phyloP scores from a whole-genome alignment of 352 stramenopile species.

The Aphanomyces invadans region DNA sequence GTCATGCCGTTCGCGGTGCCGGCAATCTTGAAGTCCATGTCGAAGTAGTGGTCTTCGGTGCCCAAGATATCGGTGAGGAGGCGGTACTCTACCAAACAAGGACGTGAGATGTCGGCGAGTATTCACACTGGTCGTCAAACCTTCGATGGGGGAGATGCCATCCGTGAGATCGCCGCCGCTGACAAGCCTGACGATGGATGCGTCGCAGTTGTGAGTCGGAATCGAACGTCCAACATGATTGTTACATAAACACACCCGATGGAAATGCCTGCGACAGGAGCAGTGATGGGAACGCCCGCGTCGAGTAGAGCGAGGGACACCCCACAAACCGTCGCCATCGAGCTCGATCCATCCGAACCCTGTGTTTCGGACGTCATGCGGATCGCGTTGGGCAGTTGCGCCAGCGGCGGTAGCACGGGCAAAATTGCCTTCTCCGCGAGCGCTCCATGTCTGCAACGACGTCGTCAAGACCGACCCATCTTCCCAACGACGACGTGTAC shows the following conservation, averaged over 20 bases:
- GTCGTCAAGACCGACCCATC: neutral
- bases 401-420: constrained; percentile 85
- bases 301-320: constrained; percentile 96
- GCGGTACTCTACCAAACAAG: constrained; percentile 48
- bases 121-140: neutral
- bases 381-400: constrained; percentile 95
- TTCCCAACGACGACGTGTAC: constrained; percentile 1
- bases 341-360: constrained; percentile 90
- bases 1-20: constrained; percentile 88
- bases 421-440: constrained; percentile 94
- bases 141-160: constrained; percentile 48
- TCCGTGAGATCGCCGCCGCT: constrained; percentile 63
- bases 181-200: constrained; percentile 34
- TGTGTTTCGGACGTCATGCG: constrained; percentile 95
- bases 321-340: constrained; percentile 96
- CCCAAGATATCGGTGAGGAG: constrained; percentile 96
- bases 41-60: constrained; percentile 94
- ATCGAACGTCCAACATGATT: no score
- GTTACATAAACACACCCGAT: constrained; percentile 59
- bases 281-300: constrained; percentile 92
- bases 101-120: neutral
- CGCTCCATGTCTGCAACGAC: constrained; percentile 79
- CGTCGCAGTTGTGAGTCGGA: no score
- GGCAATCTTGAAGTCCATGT: constrained; percentile 99
- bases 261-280: constrained; percentile 92